A percentile compares a stretch with the other conserved stretches of the same genome.
These are phyloP conservation scores for Naganishia onofrii DNA, from an alignment of 768 basidiomycete species.

Conservation along the genomic window DNA sequence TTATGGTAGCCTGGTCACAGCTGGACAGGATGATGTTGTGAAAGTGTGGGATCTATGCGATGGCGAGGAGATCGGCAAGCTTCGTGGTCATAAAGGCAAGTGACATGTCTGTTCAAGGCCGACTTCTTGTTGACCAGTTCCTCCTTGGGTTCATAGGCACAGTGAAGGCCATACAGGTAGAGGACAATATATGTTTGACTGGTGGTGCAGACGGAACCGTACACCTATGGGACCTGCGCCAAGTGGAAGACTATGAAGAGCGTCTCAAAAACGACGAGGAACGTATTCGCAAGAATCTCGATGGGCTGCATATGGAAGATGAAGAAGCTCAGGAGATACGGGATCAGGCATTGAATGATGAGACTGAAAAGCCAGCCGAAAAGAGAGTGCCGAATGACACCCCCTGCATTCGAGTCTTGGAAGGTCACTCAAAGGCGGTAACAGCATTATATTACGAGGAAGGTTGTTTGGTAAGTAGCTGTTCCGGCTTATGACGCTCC, in stretches of 20 bases:
- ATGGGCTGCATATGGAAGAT: conserved; percentile 38
- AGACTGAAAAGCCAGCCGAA: conserved; percentile 6
- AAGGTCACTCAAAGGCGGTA: conserved; percentile 90
- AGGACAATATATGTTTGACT: conserved; percentile 83
- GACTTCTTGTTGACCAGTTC: background rate
- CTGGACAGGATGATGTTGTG: conserved; percentile 81
- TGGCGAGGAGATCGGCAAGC: conserved; percentile 78
- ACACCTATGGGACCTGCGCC: conserved; percentile 83
- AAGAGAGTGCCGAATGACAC: conserved; percentile 20
- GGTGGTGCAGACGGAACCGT: conserved; percentile 84
- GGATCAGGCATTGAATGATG: conserved; percentile 1
- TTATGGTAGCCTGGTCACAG: conserved; percentile 86
- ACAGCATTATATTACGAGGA: conserved; percentile 95
- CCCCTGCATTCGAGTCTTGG: conserved; percentile 69
- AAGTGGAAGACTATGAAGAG: conserved; percentile 69
- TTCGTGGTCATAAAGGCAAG: conserved; percentile 74
- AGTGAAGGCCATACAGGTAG: conserved; percentile 89
- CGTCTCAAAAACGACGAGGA: conserved; percentile 38
- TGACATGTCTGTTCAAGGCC: background rate
- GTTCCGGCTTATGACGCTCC: background rate
- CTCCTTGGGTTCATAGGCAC: conserved; percentile 40
- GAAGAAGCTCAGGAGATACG: conserved; percentile 12
- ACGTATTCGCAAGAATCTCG: conserved; percentile 39
- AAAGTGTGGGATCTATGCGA: conserved; percentile 92
- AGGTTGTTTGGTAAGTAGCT: conserved; percentile 68